phyloP scores from a whole-genome alignment of 2,329 filamentous ascomycete species.

The Sporothrix inflata region DNA sequence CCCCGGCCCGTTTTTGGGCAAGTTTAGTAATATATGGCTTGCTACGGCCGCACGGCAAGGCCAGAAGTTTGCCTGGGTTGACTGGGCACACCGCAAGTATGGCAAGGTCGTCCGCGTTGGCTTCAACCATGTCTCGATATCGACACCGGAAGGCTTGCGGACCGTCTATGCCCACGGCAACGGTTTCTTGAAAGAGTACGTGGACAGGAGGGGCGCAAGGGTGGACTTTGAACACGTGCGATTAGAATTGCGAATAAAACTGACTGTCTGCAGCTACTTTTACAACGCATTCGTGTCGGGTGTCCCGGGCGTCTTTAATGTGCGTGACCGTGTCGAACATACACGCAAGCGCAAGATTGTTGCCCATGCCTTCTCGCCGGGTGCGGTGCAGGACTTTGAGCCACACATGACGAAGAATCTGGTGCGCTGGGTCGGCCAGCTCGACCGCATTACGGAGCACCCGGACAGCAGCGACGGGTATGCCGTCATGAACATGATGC shows the following conservation, averaged over 20 bases:
- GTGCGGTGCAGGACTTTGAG: conserved; percentile 32
- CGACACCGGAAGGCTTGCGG: conserved; percentile 29
- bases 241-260: neutral
- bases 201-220: too few relatives aligned
- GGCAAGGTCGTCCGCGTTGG: conserved; percentile 32
- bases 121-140: conserved; percentile 32
- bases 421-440: conserved; percentile 28
- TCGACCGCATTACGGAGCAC: conserved; percentile 22
- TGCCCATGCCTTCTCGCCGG: conserved; percentile 61
- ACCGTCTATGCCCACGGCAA: conserved; percentile 33
- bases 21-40: conserved; percentile 32
- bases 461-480: conserved; percentile 22
- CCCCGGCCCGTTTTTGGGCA: conserved; percentile 30
- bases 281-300: conserved; percentile 32
- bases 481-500: conserved; percentile 32
- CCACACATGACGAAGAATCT: conserved; percentile 32
- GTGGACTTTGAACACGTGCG: too few relatives aligned
- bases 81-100: conserved; percentile 30
- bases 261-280: conserved; percentile 26
- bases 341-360: conserved; percentile 71
- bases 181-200: conserved; percentile 31
- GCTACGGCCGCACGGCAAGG: conserved; percentile 26
- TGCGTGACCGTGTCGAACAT: conserved; percentile 67
- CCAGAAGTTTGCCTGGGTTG: conserved; percentile 31
- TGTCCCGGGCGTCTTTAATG: conserved; percentile 61